These are phyloP conservation scores for Gastrolobium bilobum DNA, from an alignment of 306 rosid genomes.

Conservation along the genomic window DNA sequence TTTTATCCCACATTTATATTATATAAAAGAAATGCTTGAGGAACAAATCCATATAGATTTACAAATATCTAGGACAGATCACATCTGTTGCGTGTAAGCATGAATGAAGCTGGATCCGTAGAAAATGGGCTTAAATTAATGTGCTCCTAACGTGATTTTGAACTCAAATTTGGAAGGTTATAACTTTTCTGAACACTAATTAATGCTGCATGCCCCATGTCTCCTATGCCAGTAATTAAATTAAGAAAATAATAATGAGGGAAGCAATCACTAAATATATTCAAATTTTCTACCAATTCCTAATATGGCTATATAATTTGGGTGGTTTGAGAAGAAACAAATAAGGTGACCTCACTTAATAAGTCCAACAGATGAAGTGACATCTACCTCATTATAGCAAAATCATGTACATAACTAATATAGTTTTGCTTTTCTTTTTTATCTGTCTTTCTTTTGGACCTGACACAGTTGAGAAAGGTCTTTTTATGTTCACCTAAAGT, in stretches of 20 bases:
- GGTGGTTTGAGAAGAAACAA: constrained; percentile 19
- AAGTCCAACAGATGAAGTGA: neutral
- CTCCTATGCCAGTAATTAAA: constrained; percentile 16
- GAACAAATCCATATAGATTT: constrained; percentile 36
- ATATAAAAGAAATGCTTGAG: neutral
- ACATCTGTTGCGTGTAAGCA: constrained; percentile 36
- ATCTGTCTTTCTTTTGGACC: neutral
- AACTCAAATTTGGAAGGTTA: constrained; percentile 7
- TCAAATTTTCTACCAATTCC: neutral
- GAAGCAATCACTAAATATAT: constrained; percentile 19
- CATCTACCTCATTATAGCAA: neutral
- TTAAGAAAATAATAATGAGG: neutral
- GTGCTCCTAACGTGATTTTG: constrained; percentile 37
- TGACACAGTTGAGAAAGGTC: neutral
- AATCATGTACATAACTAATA: neutral
- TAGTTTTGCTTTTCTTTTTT: neutral
- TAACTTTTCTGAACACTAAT: constrained; percentile 38
- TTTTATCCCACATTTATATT: neutral
- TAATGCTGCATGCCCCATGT: constrained; percentile 38
- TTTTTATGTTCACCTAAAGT: constrained; percentile 20
- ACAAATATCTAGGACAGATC: constrained; percentile 35
- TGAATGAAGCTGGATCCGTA: constrained; percentile 37
- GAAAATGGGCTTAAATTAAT: constrained; percentile 40
- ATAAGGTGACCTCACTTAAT: constrained; percentile 13
- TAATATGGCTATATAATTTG: constrained; percentile 6